Conservation (phyloP, 1,284 basidiomycete genomes). For the Xerocomus nothofagi region DNA sequence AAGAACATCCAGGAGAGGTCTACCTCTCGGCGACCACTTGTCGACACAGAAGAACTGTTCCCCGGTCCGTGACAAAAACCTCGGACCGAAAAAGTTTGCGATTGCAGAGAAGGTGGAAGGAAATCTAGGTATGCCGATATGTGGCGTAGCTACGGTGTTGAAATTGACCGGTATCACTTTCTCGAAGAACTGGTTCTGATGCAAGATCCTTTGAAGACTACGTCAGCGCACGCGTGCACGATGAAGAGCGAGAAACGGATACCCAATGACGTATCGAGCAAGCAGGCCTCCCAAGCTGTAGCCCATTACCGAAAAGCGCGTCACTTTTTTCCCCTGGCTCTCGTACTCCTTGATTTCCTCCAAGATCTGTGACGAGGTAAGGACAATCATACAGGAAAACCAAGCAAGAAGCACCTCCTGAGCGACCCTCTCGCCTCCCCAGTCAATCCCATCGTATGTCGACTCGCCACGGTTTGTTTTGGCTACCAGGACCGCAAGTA, state of each 20-base stretch:
- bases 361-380: constrained; percentile 43
- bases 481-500: constrained; percentile 53
- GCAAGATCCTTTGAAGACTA: constrained; percentile 49
- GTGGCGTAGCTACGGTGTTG: constrained; percentile 81
- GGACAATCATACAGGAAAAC: background rate
- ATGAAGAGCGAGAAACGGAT: constrained; percentile 10
- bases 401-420: constrained; percentile 51
- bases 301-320: constrained; percentile 70
- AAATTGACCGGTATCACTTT: constrained; percentile 73
- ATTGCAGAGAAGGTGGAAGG: constrained; percentile 61
- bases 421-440: constrained; percentile 66
- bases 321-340: constrained; percentile 54
- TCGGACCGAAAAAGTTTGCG: constrained; percentile 64
- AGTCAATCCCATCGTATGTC: constrained; percentile 77
- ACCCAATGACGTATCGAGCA: constrained; percentile 78
- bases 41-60: constrained; percentile 79
- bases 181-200: constrained; percentile 70
- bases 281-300: constrained; percentile 84
- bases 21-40: constrained; percentile 66
- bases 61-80: constrained; percentile 80
- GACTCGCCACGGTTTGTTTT: constrained; percentile 53
- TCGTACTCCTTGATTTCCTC: constrained; percentile 54
- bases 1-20: constrained; percentile 81
- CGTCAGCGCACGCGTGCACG: constrained; percentile 6
- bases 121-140: constrained; percentile 67